phyloP scores from a whole-genome alignment of 768 basidiomycete species.

The Clathrus columnatus region DNA sequence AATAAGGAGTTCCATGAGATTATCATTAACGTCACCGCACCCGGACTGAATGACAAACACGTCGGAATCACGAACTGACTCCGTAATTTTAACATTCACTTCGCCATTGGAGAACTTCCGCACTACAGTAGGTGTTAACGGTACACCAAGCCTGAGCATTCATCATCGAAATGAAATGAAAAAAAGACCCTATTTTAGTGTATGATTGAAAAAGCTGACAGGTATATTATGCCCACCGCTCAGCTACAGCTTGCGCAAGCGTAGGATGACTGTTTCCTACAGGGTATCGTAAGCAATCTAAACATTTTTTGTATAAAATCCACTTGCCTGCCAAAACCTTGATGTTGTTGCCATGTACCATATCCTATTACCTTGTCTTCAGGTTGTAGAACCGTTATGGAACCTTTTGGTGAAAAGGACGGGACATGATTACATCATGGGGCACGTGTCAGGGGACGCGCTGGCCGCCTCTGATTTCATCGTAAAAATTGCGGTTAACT shows the following conservation, averaged over 20 bases:
- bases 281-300: conserved; percentile 1
- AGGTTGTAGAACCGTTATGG: neutral
- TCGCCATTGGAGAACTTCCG: conserved; percentile 93
- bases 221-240: conserved; percentile 77
- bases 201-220: conserved; percentile 23
- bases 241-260: conserved; percentile 90
- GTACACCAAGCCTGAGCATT: conserved; percentile 71
- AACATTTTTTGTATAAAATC: neutral
- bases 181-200: conserved; percentile 37
- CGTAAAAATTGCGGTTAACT: too few relatives aligned
- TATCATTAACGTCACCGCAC: conserved; percentile 85
- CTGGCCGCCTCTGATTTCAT: too few relatives aligned
- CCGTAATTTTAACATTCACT: conserved; percentile 88
- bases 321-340: conserved; percentile 19
- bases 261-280: conserved; percentile 96
- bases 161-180: conserved; percentile 15
- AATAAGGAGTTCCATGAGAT: conserved; percentile 97
- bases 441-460: too few relatives aligned
- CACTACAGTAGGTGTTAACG: conserved; percentile 77
- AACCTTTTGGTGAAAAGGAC: neutral
- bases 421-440: too few relatives aligned
- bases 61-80: conserved; percentile 95
- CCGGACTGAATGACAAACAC: conserved; percentile 97
- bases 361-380: neutral
- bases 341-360: conserved; percentile 21